Base-by-base conservation (phyloP, 306 rosid species). In the Bauhinia variegata region DNA sequence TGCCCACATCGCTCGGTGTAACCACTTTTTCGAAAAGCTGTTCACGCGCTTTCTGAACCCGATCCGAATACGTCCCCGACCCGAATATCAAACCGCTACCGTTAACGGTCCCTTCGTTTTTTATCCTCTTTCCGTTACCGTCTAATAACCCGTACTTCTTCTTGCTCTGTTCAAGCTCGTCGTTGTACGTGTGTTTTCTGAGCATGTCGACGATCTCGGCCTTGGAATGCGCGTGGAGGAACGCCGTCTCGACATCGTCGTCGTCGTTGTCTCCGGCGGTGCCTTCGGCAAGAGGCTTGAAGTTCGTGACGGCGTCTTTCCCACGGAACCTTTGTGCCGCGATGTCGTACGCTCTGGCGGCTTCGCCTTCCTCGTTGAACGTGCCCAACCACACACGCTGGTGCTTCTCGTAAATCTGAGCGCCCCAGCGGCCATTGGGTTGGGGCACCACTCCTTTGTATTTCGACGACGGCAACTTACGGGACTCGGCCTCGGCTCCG, bases 381-480 rank as follows among this genome's bases (percentile, higher is more conserved):
- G 99, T 93, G 2, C 99, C 99, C 5, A 93, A 76, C 99, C 99
- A 93, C 4, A 93, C 99, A 7, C 99, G 83, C 76, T 90, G 99
- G 61, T 93, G 99, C 80, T 93, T 93, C 88, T 93, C 99, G 79
- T 93, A 93, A 83, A 93, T 93, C 96, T 93, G 99, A 0, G 99
- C 97, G 0, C 99, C 99, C 99, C 99, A 93, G 0, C 99, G 97
- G 3, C 99, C 96, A 70, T 93, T 93, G 3, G 99, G 99, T 60
- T 93, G 99, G 0, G 99, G 99, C n/a, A 93, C 99, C 0, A 93
- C 99, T 4, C 99, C 99, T 63, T 93, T 93, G 85, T 80, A 90
- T 38, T 84, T 87, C 0, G 99, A 93, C 0, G 99, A 93, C 0
- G 95, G 97, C 0, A 93, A 90, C 38, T 93, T 93, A 3, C 97